phyloP scores from a whole-genome alignment of 495 filamentous ascomycete genomes.

The Penicillium crystallinum region DNA sequence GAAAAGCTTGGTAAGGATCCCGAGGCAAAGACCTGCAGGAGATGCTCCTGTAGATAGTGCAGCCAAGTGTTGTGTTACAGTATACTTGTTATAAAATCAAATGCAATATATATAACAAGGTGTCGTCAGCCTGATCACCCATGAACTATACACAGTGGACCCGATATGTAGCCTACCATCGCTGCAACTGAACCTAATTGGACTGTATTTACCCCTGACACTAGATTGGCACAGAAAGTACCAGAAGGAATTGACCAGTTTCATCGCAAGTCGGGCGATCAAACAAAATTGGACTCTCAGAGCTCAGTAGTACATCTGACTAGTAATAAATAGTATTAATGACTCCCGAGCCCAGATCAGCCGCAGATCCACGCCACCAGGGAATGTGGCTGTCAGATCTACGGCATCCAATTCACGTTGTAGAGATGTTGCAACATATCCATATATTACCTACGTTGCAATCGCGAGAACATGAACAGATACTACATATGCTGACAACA shows the following conservation, averaged over 20 bases:
- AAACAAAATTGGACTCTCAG: background rate
- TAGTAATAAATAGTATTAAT: background rate
- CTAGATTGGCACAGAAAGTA: background rate
- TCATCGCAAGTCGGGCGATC: background rate
- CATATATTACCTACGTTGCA: background rate
- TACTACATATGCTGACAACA: too few species aligned
- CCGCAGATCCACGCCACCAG: conserved; percentile 1
- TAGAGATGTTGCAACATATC: background rate
- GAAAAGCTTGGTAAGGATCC: background rate
- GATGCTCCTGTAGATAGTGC: background rate
- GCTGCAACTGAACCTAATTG: conserved; percentile 11
- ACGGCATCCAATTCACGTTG: background rate
- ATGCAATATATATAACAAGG: conserved; percentile 8
- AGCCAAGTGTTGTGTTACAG: background rate
- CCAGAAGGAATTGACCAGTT: background rate
- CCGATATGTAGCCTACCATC: background rate
- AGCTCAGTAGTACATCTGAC: background rate
- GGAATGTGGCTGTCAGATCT: conserved; percentile 5
- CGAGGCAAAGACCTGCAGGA: background rate
- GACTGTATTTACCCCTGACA: conserved; percentile 7
- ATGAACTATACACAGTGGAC: conserved; percentile 17
- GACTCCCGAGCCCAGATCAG: background rate
- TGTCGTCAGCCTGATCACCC: conserved; percentile 19
- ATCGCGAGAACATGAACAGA: too few species aligned
- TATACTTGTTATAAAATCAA: too few species aligned